phyloP scores from a whole-genome alignment of 2,329 filamentous ascomycete species.

The Davidsoniella neocaledoniae region DNA sequence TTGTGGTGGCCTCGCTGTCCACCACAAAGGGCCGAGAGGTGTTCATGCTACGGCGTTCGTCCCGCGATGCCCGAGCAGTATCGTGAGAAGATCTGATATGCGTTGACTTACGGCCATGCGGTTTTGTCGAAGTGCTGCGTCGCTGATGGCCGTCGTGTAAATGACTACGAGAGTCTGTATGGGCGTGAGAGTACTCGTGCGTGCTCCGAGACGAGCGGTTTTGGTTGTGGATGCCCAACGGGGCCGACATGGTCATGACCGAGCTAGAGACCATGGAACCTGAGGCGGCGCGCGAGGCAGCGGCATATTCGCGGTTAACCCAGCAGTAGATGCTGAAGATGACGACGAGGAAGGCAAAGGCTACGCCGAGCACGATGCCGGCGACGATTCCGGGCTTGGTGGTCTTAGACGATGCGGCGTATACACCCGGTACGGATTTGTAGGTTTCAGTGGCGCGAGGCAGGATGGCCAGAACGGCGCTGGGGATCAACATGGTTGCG shows the following conservation, averaged over 20 bases:
- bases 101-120: background rate
- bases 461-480: no score
- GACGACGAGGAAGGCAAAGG: constrained; percentile 8
- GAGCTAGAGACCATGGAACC: background rate
- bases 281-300: constrained; percentile 1
- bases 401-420: constrained; percentile 7
- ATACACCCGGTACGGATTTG: constrained; percentile 14
- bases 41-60: background rate
- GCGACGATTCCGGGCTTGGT: constrained; percentile 9
- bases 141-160: background rate
- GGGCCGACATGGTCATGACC: constrained; percentile 10
- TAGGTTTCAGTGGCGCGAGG: constrained; percentile 12
- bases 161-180: constrained; percentile 3
- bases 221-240: background rate
- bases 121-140: background rate
- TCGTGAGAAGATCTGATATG: constrained; percentile 1
- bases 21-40: background rate
- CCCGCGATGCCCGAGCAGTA: background rate
- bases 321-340: constrained; percentile 12
- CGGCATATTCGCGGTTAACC: constrained; percentile 9
- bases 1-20: background rate
- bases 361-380: constrained; percentile 9
- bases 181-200: constrained; percentile 3
- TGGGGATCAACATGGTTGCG: no score
- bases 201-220: background rate